Evolutionary conservation across 805 yeast genomes (phyloP).

Genomic region (Candida pseudoglaebosa): DNA sequence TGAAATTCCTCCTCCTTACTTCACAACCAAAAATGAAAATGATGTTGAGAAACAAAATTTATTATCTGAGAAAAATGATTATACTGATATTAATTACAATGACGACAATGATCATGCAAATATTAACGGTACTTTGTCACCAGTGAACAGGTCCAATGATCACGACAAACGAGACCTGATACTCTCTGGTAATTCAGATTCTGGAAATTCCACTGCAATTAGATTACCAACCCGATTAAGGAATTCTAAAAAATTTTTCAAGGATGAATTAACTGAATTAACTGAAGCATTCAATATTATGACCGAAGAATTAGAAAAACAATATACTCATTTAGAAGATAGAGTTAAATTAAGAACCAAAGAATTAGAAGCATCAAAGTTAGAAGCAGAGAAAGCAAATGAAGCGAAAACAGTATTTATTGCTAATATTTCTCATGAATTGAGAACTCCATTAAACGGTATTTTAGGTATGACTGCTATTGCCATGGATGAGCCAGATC

Average conservation of each 20-base stretch:
- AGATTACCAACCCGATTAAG: slow-evolving; percentile 36
- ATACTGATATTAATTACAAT: slow-evolving; percentile 14
- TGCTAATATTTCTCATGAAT: slow-evolving; percentile 48
- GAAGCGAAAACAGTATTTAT: slow-evolving; percentile 76
- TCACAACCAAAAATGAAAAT: slow-evolving; percentile 4
- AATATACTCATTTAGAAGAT: slow-evolving; percentile 81
- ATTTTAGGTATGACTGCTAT: slow-evolving; percentile 93
- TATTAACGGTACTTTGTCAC: not conserved
- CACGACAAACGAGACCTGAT: slow-evolving; percentile 9
- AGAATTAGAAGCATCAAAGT: slow-evolving; percentile 83
- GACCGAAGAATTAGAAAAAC: slow-evolving; percentile 83
- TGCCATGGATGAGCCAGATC: slow-evolving; percentile 82
- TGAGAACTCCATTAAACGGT: slow-evolving; percentile 94
- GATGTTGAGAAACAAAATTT: slow-evolving; percentile 3
- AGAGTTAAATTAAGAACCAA: slow-evolving; percentile 82
- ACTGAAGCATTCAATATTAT: slow-evolving; percentile 87
- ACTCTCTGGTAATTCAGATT: slow-evolving; percentile 29
- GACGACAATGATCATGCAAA: slow-evolving; percentile 8
- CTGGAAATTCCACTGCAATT: slow-evolving; percentile 38
- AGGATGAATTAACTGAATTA: slow-evolving; percentile 84
- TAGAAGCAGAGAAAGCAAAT: slow-evolving; percentile 90
- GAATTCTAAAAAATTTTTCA: slow-evolving; percentile 44
- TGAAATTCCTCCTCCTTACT: slow-evolving; percentile 14
- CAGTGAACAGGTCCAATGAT: slow-evolving; percentile 22
- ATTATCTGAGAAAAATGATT: not conserved